These are phyloP conservation scores for Pleodorina starrii DNA, from an alignment of 139 green algal genomes.

Conservation along the genomic window DNA sequence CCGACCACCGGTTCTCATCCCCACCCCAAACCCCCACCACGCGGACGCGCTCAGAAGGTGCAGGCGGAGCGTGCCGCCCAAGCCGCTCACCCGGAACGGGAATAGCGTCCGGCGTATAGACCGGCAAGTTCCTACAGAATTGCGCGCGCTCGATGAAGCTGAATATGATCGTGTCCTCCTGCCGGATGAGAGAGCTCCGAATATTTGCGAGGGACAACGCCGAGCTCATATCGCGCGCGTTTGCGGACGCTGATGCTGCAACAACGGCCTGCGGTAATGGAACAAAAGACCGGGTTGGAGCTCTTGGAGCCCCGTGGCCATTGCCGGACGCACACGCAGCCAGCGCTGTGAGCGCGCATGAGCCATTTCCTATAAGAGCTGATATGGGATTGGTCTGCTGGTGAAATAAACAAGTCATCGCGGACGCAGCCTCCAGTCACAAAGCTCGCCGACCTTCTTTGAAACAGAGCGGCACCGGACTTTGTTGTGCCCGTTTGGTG, in stretches of 20 bases:
- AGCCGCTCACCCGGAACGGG: constrained; percentile 78
- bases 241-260: background rate
- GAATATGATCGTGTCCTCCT: constrained; percentile 99
- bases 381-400: background rate
- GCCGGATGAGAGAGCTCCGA: constrained; percentile 86
- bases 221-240: constrained; percentile 61
- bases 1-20: too few species aligned
- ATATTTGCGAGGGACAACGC: constrained; percentile 86
- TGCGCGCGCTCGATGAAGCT: constrained; percentile 95
- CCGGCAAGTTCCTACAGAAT: constrained; percentile 86
- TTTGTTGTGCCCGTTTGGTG: background rate
- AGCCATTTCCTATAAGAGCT: too few species aligned
- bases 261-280: background rate
- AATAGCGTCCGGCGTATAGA: constrained; percentile 86
- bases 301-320: too few species aligned
- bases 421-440: background rate
- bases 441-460: background rate
- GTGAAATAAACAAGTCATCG: background rate
- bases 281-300: too few species aligned
- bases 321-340: too few species aligned
- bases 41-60: too few species aligned
- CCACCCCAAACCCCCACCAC: too few species aligned
- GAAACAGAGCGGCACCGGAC: background rate
- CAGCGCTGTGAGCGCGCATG: too few species aligned
- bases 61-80: too few species aligned